Conservation (phyloP, 1,284 basidiomycete species). For the Apiotrichum gamsii region DNA sequence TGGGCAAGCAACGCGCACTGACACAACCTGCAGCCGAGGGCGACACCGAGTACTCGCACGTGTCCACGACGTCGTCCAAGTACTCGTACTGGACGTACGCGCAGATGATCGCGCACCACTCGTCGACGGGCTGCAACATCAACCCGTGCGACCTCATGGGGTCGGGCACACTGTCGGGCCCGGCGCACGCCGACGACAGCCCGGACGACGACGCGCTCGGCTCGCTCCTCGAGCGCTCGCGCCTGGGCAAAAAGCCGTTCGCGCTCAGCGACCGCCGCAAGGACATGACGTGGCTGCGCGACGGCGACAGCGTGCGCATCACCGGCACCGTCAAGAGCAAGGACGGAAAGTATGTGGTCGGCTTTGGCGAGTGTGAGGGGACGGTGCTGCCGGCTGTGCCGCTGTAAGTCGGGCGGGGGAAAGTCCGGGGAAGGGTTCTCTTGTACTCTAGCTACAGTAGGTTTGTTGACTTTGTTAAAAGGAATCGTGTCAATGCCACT, state of each 20-base stretch:
- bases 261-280: constrained; percentile 10
- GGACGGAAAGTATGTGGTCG: constrained; percentile 9
- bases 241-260: constrained; percentile 12
- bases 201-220: constrained; percentile 13
- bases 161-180: constrained; percentile 26
- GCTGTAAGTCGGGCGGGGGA: too few relatives aligned
- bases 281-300: constrained; percentile 20
- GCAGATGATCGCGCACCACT: constrained; percentile 31
- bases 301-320: constrained; percentile 15
- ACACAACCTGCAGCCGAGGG: constrained; percentile 7
- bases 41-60: constrained; percentile 3
- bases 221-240: constrained; percentile 20
- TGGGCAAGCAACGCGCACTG: too few relatives aligned
- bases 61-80: constrained; percentile 6
- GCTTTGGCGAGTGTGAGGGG: constrained; percentile 19
- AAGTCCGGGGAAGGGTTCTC: too few relatives aligned
- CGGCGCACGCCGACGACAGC: constrained; percentile 1
- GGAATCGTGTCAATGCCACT: too few relatives aligned
- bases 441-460: too few relatives aligned
- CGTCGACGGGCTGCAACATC: constrained; percentile 21
- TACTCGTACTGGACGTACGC: constrained; percentile 19
- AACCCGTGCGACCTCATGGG: constrained; percentile 27
- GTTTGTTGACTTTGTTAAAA: too few relatives aligned
- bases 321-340: constrained; percentile 4
- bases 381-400: constrained; percentile 12